Conservation (phyloP, 805 yeast species). For the Ogataea degrootiae region DNA sequence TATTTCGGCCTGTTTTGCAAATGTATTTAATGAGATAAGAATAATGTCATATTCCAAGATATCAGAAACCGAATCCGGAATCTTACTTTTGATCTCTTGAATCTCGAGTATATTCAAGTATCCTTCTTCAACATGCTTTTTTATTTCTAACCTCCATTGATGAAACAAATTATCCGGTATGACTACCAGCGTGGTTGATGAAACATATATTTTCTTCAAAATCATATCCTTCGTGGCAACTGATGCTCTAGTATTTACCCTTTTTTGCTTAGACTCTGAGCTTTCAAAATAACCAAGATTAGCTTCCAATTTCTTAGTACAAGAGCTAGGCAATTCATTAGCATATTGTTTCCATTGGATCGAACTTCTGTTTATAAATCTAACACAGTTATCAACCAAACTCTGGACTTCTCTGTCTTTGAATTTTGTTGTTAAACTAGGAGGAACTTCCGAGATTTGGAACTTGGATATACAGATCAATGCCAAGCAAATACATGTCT, state of each 20-base stretch:
- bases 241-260: conserved; percentile 14
- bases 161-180: conserved; percentile 63
- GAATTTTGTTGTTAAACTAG: conserved; percentile 8
- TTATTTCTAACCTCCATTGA: conserved; percentile 60
- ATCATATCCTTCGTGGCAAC: background rate
- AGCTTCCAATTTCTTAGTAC: conserved; percentile 31
- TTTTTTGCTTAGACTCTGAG: conserved; percentile 8
- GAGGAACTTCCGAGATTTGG: conserved; percentile 46
- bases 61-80: conserved; percentile 30
- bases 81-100: conserved; percentile 8
- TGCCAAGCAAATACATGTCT: conserved; percentile 56
- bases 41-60: conserved; percentile 48
- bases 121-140: conserved; percentile 44
- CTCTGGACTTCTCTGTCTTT: conserved; percentile 21
- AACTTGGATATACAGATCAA: conserved; percentile 50
- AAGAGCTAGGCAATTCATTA: conserved; percentile 40
- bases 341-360: conserved; percentile 53
- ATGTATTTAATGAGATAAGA: conserved; percentile 42
- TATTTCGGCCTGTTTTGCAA: conserved; percentile 37
- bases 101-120: conserved; percentile 34
- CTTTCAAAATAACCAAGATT: conserved; percentile 43
- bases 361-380: conserved; percentile 40
- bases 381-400: conserved; percentile 38
- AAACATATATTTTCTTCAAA: conserved; percentile 33
- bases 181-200: conserved; percentile 53